Evolutionary conservation across 2,329 filamentous ascomycete species (phyloP), one percentile per base, ranked within the genome.

Genomic region (Rhynchosporium secalis): DNA sequence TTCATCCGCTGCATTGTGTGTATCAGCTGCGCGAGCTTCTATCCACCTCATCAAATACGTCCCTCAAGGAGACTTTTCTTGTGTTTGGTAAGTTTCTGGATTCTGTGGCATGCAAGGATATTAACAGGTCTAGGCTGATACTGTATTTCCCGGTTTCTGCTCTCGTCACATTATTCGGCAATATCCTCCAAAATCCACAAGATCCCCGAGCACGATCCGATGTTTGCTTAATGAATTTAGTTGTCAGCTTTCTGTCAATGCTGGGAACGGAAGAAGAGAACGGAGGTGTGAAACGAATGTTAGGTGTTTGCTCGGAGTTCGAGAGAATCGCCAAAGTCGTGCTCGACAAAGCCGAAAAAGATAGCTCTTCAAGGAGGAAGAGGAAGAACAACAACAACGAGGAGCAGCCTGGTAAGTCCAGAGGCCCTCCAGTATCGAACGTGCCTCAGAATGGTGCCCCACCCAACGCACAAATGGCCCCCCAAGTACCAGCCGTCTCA

Each of bases 131-230:
- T 63, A 88, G 85, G 92, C 83, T 99, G 73, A 91, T 97, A 68
- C 80, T 98, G 10, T 99, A 99, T 76, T 99, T 96, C 77, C 95
- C 95, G 0, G 93, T 99, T 8, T 96, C 95, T 0, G 91, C 95
- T 1, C 83, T 98, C 4, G 92, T 99, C 49, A 98, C 95, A 0
- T 79, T 99, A 1, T 99, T 99, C 72, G 93, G 94, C 63, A 97
- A 98, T 72, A 96, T 98, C 52, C 78, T 99, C 0, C 95, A 99
- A 74, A 98, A 98, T 70, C 95, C 95, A 0, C 86, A 94, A 62
- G 95, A 99, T 72, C 86, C 90, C 1, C 85, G 92, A 51, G 94
- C 94, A 47, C 87, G 92, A 60, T 92, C 92, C 0, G 95, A 99
- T 74, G 86, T 95, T 15, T 89, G 90, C 68, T 78, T 98, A 26